These are phyloP conservation scores for Andalucia godoyi DNA, from an alignment of 78 protist genomes.

Conservation along the genomic window DNA sequence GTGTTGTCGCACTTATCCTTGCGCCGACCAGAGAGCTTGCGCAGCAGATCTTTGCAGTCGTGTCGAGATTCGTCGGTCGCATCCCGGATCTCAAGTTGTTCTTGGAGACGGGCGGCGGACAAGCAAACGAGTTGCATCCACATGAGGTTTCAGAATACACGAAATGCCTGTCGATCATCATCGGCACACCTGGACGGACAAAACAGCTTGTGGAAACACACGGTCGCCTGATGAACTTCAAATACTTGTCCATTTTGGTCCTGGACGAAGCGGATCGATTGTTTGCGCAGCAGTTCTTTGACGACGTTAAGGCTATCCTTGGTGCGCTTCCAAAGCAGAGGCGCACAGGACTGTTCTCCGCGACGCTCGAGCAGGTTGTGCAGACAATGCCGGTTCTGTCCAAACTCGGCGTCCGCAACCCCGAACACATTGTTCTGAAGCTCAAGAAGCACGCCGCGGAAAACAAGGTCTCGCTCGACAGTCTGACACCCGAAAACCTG, in stretches of 20 bases:
- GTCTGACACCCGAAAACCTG: conserved; percentile 19
- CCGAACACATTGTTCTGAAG: too few relatives aligned
- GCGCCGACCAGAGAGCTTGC: conserved; percentile 44
- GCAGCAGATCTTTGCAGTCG: conserved; percentile 19
- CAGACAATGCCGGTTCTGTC: too few relatives aligned
- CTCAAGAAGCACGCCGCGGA: neutral
- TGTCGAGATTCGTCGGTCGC: neutral
- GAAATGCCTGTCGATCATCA: too few relatives aligned
- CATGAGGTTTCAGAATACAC: too few relatives aligned
- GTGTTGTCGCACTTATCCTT: conserved; percentile 13
- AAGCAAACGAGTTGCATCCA: conserved; percentile 39
- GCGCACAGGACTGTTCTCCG: conserved; percentile 74
- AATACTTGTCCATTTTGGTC: conserved; percentile 65
- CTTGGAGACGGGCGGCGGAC: conserved; percentile 13
- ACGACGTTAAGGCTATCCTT: conserved; percentile 31
- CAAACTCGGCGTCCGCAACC: conserved; percentile 65
- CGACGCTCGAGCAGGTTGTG: too few relatives aligned
- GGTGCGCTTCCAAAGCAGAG: conserved; percentile 56
- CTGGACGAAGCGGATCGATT: conserved; percentile 80
- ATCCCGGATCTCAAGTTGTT: neutral
- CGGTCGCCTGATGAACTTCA: neutral
- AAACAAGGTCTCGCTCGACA: neutral
- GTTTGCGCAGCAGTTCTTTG: conserved; percentile 57
- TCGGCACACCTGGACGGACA: conserved; percentile 82
- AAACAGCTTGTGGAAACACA: conserved; percentile 26